phyloP scores from a whole-genome alignment of 2,329 filamentous ascomycete genomes.

The Exophiala sp. region DNA sequence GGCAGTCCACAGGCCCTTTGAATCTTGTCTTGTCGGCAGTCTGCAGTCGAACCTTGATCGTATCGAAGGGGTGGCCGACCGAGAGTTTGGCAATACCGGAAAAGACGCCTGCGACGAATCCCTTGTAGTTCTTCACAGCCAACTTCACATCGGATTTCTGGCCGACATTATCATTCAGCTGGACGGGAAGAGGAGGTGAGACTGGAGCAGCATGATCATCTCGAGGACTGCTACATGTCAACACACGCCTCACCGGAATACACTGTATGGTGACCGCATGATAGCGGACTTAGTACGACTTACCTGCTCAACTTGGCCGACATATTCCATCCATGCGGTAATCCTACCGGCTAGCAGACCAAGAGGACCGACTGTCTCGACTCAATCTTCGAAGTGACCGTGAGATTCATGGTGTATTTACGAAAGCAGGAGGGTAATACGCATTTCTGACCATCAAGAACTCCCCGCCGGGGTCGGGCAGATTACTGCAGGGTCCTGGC shows the following conservation, averaged over 20 bases:
- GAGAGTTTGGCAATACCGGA: slow-evolving; percentile 83
- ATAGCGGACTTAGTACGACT: not conserved
- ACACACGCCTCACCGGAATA: no score
- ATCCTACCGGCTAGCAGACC: slow-evolving; percentile 4
- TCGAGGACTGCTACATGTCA: slow-evolving; percentile 13
- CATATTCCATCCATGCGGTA: slow-evolving; percentile 14
- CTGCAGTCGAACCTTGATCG: slow-evolving; percentile 91
- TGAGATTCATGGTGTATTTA: not conserved
- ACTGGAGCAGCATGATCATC: slow-evolving; percentile 3
- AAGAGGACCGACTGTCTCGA: not conserved
- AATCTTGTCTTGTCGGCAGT: slow-evolving; percentile 74
- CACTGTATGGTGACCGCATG: no score
- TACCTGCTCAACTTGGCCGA: slow-evolving; percentile 15
- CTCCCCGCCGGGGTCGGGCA: not conserved
- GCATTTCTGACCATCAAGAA: not conserved
- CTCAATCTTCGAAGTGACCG: slow-evolving; percentile 6
- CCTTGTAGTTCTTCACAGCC: slow-evolving; percentile 63
- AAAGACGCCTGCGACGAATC: slow-evolving; percentile 96
- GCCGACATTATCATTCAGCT: not conserved
- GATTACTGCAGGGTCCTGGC: not conserved
- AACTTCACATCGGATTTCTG: slow-evolving; percentile 8
- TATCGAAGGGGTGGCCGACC: slow-evolving; percentile 65
- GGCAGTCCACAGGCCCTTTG: slow-evolving; percentile 76
- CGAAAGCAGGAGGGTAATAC: not conserved
- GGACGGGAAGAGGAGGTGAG: not conserved